Base-by-base conservation (phyloP, 495 filamentous ascomycete genomes). In the Daldinia childiae region DNA sequence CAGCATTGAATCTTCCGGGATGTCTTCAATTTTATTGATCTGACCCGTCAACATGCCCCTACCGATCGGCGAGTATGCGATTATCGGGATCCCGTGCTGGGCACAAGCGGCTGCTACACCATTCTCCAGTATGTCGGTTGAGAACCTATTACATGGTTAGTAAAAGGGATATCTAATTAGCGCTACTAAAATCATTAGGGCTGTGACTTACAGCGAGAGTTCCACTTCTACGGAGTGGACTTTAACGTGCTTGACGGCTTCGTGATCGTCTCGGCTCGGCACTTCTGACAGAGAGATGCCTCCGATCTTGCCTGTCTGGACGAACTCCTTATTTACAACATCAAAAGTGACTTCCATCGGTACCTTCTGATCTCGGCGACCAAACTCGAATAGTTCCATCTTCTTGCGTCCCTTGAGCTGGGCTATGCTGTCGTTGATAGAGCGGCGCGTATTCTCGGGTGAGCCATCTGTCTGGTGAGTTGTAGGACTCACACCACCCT, bases 141-240 rank as follows among this genome's bases (percentile, higher is more conserved):
- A 36, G 19, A 76, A 60, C 19, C 72, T 76, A 12, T 56, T 15
- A 34, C 6, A n/a, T 9, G 27, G 76, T 95, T 93, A 39, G 82
- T 80, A 43, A 90, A 80, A 76, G 93, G 83, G 4, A 94, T 93
- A 7, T 83, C 79, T 6, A 92, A 78, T 14, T 17, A 15, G 4
- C 26, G 21, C 24, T 8, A 7, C 14, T 7, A 4, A 11, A 48
- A 6, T 27, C 30, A 6, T 11, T 11, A 19, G 62, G 21, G 12
- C 50, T 26, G 26, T 17, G 8, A 55, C 58, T 55, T 83, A 94
- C 36, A 97, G 74, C 6, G 88, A 91, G 63, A 96, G 79, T 80
- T 97, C 93, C 19, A 91, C 88, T 77, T 97, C 93, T 27, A 94
- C 91, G 3, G 87, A 87, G 1, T 82, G 83, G 71, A 97, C 91